Evolutionary conservation across 2,329 filamentous ascomycete genomes (phyloP).

Genomic region (Scytalidium sp.): DNA sequence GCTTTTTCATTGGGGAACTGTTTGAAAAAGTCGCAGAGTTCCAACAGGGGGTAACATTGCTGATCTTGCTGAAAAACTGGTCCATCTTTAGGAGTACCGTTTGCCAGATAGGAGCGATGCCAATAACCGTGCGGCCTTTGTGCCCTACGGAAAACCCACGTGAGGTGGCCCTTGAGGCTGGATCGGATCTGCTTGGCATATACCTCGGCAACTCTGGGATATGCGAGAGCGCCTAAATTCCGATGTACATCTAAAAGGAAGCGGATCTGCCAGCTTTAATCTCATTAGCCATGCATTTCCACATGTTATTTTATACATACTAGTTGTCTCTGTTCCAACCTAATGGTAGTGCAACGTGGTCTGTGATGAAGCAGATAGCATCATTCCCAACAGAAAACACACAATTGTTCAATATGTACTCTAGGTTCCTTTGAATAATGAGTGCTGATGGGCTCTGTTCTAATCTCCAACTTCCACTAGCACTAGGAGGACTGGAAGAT

Average conservation of each 20-base stretch:
- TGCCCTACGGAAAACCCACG: slow-evolving; percentile 15
- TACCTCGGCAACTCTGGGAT: background rate
- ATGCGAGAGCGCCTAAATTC: slow-evolving; percentile 1
- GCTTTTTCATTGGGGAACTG: slow-evolving; percentile 2
- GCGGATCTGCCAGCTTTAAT: slow-evolving; percentile 12
- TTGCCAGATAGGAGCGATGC: slow-evolving; percentile 19
- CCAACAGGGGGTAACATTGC: slow-evolving; percentile 19
- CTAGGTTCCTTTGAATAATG: slow-evolving; percentile 16
- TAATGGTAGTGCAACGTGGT: slow-evolving; percentile 17
- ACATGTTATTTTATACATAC: no score
- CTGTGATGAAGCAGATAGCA: slow-evolving; percentile 8
- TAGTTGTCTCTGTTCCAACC: slow-evolving; percentile 22
- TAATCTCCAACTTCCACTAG: background rate
- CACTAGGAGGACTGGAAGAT: background rate
- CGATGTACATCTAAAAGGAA: slow-evolving; percentile 7
- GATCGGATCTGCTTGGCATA: slow-evolving; percentile 1
- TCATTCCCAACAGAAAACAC: slow-evolving; percentile 4
- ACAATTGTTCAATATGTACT: slow-evolving; percentile 18
- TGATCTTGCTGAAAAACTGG: slow-evolving; percentile 19
- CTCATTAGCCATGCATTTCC: no score
- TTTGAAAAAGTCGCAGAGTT: slow-evolving; percentile 16
- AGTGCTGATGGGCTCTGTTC: slow-evolving; percentile 6
- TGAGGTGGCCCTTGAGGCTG: slow-evolving; percentile 8
- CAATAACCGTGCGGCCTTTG: slow-evolving; percentile 11
- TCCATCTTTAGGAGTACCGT: slow-evolving; percentile 16